These are phyloP conservation scores for Magnolia changhungtana DNA, from an alignment of 164 flowering plant species.

Conservation along the genomic window DNA sequence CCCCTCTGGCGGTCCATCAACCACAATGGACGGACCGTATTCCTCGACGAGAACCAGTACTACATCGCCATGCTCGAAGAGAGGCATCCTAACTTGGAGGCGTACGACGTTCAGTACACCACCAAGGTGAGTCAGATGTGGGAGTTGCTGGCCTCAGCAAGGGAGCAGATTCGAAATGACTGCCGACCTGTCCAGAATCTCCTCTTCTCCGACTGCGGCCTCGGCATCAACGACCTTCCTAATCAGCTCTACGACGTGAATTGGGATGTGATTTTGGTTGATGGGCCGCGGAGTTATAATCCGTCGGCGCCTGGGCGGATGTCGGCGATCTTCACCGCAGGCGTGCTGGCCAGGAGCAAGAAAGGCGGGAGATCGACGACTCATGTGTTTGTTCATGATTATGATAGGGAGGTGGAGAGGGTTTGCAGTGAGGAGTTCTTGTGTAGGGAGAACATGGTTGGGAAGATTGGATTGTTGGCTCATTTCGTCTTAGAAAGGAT, in stretches of 20 bases:
- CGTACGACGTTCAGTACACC: slow-evolving; percentile 81
- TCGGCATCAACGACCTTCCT: slow-evolving; percentile 82
- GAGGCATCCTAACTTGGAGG: slow-evolving; percentile 58
- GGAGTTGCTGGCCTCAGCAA: slow-evolving; percentile 46
- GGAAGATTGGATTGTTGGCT: slow-evolving; percentile 45
- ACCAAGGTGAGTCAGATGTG: slow-evolving; percentile 56
- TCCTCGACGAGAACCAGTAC: slow-evolving; percentile 73
- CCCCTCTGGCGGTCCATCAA: slow-evolving; percentile 78
- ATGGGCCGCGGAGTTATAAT: slow-evolving; percentile 83
- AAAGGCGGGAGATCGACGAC: slow-evolving; percentile 47
- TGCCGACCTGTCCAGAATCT: slow-evolving; percentile 90
- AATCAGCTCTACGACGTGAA: slow-evolving; percentile 80
- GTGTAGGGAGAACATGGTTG: slow-evolving; percentile 74
- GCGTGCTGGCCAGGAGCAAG: slow-evolving; percentile 84
- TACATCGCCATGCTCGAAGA: slow-evolving; percentile 46
- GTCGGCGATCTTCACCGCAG: slow-evolving; percentile 83
- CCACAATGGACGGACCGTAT: slow-evolving; percentile 63
- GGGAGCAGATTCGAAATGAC: slow-evolving; percentile 55
- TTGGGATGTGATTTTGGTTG: slow-evolving; percentile 89
- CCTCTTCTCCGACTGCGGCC: slow-evolving; percentile 78
- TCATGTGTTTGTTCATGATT: slow-evolving; percentile 83
- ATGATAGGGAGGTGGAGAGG: slow-evolving; percentile 57
- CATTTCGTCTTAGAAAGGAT: slow-evolving; percentile 68
- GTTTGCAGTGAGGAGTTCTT: slow-evolving; percentile 64
- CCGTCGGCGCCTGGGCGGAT: slow-evolving; percentile 78